Evolutionary conservation across 2,329 filamentous ascomycete species (phyloP).

Genomic region (Fusarium illudens): DNA sequence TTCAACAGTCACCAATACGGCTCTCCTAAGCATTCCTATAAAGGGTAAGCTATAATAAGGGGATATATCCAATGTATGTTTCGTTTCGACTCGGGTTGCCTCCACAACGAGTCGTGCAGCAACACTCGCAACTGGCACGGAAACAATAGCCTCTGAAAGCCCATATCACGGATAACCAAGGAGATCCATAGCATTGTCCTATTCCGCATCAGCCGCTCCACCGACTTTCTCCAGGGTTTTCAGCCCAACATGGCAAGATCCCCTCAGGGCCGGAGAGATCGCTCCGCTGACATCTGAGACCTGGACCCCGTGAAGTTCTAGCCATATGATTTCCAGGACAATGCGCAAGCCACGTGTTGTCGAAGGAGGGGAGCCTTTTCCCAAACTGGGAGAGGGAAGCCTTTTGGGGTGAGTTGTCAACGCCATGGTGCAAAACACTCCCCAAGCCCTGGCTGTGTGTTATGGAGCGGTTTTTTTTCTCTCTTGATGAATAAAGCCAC

Average conservation of each 20-base stretch:
- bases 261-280: constrained; percentile 7
- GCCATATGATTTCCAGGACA: neutral
- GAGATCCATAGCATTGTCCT: constrained; percentile 5
- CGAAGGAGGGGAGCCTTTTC: neutral
- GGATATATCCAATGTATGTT: neutral
- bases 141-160: neutral
- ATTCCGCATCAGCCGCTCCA: constrained; percentile 3
- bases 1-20: neutral
- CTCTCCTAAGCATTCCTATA: neutral
- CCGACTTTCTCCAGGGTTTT: neutral
- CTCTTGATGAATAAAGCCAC: neutral
- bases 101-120: neutral
- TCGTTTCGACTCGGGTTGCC: neutral
- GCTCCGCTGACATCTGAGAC: constrained; percentile 19
- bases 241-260: neutral
- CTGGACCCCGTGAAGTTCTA: constrained; percentile 8
- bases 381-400: neutral
- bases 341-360: neutral
- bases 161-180: neutral
- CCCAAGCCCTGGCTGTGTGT: neutral
- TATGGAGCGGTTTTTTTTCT: neutral
- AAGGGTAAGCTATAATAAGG: neutral
- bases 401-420: neutral
- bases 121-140: neutral
- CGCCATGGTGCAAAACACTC: neutral